phyloP scores from a whole-genome alignment of 208 protist genomes.

The Naegleria lovaniensis region DNA sequence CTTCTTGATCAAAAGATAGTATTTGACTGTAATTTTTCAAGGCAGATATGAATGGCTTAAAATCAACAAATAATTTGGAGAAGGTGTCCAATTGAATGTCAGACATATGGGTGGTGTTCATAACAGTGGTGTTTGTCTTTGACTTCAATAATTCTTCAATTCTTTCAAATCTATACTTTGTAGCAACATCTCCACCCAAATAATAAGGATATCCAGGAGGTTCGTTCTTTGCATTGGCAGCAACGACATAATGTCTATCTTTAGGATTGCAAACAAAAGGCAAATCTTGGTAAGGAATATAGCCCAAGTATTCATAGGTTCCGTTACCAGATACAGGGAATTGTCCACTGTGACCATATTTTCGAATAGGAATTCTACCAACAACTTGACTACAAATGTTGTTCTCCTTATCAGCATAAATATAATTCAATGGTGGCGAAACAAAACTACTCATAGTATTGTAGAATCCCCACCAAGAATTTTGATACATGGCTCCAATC shows the following conservation, averaged over 20 bases:
- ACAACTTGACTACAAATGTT: not conserved
- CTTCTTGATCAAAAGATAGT: not conserved
- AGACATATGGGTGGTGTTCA: not conserved
- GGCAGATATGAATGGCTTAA: not conserved
- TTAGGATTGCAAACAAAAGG: conserved; percentile 6
- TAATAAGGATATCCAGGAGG: not conserved
- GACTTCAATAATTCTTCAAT: not conserved
- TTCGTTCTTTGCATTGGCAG: not conserved
- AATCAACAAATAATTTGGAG: not conserved
- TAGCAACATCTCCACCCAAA: not conserved
- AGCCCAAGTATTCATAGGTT: not conserved
- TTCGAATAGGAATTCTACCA: conserved; percentile 19
- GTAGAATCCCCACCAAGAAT: not conserved
- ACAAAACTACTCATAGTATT: not conserved
- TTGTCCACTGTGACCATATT: not conserved
- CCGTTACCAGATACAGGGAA: not conserved
- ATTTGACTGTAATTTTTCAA: not conserved
- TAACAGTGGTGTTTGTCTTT: not conserved
- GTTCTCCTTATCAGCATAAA: conserved; percentile 22
- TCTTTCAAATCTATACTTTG: not conserved
- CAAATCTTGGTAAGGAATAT: not conserved
- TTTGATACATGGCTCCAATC: not conserved
- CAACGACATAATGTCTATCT: not conserved
- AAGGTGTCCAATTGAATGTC: not conserved
- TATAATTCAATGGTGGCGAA: not conserved